Evolutionary conservation across 176 grass and related monocot genomes (phyloP).

Genomic region (Pontederia crassipes): DNA sequence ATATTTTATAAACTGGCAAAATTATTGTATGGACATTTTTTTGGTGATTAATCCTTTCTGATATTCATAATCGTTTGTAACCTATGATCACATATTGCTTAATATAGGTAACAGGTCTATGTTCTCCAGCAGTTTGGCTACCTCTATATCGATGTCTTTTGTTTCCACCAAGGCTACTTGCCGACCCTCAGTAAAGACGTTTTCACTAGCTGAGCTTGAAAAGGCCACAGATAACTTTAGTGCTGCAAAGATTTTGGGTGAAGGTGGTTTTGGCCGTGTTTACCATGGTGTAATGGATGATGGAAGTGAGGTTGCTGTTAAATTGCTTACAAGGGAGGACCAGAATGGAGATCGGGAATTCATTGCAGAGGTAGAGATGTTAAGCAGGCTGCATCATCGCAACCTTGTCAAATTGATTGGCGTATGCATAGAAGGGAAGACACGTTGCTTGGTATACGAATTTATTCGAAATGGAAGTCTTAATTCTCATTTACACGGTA

Average conservation of each 20-base stretch:
- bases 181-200: conserved; percentile 59
- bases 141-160: conserved; percentile 51
- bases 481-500: conserved; percentile 97
- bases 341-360: conserved; percentile 72
- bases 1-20: no score
- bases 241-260: conserved; percentile 60
- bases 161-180: conserved; percentile 58
- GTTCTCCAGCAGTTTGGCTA: conserved; percentile 55
- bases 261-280: conserved; percentile 92
- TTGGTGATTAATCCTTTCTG: not conserved
- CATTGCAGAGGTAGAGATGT: conserved; percentile 89
- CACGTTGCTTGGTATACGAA: conserved; percentile 91
- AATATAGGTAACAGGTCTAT: conserved; percentile 46
- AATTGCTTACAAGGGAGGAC: conserved; percentile 79
- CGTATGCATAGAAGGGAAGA: conserved; percentile 73
- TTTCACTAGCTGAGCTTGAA: conserved; percentile 65
- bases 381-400: conserved; percentile 80
- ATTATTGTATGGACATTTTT: not conserved
- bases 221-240: conserved; percentile 76
- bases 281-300: conserved; percentile 59
- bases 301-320: conserved; percentile 84
- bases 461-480: conserved; percentile 88
- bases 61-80: no score
- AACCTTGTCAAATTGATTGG: conserved; percentile 97
- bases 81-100: conserved; percentile 17